Base-by-base conservation (phyloP, 371 early-diverging fungal species). In the Mucor circinelloides region DNA sequence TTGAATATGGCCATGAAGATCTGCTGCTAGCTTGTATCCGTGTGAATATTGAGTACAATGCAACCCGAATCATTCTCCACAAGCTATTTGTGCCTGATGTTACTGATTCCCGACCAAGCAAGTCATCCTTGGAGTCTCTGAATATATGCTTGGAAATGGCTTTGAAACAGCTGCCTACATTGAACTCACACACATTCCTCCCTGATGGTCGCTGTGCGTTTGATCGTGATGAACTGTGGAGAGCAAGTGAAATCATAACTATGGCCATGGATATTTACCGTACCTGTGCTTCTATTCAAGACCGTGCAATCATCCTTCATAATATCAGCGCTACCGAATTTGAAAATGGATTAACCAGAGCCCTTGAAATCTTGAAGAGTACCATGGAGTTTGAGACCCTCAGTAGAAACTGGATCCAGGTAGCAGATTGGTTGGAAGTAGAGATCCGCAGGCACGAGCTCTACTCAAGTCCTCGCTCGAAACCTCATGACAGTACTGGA, bases 21-120 rank as follows among this genome's bases (percentile, higher is more conserved):
- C 60, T 81, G 44, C 76, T 79, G 38, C 25, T 72, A 3, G 78
- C 78, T 5, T 76, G 81, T 44, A 68, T 78, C 3, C 74, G 76
- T 17, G 76, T 83, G n/a, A 79, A 81, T n/a, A 67, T 79, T 15
- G 84, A 83, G 66, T 81, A 77, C 60, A 79, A 81, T 57, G 79
- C 84, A 0, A 81, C 80, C 6, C 71, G 79, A 3, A 76, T 83
- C 28, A 79, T 83, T 27, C 74, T 83, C 9, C 84, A 83, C 58
- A 79, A 79, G 48, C 64, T 76, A 5, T 83, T 83, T 63, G 72
- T 81, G 28, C 84, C 84, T 12, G 81, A 81, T 7, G 48, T 71
- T 12, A 73, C 68, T 30, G 81, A 81, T 50, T 30, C 74, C 13
- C 70, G 69, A 5, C 81, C 81, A 3, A 77, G 71, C 30, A 65